phyloP scores from a whole-genome alignment of 2,329 filamentous ascomycete genomes.

The Colletotrichum spaethianum region DNA sequence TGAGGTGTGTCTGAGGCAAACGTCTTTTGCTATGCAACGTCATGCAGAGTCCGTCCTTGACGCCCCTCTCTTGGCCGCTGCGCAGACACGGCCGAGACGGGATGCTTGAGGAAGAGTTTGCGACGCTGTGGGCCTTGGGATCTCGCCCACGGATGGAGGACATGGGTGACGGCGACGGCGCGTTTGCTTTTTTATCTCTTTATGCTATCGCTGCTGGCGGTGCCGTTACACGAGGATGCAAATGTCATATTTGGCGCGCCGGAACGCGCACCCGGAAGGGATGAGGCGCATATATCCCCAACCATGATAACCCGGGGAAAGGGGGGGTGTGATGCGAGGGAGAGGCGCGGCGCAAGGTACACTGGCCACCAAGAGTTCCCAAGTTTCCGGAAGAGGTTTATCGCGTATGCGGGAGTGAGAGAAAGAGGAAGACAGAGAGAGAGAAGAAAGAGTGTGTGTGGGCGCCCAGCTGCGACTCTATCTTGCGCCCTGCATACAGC shows the following conservation, averaged over 20 bases:
- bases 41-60: background rate
- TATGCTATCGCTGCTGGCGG: background rate
- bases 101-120: background rate
- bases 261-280: conserved; percentile 2
- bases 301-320: conserved; percentile 24
- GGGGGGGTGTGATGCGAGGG: background rate
- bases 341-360: background rate
- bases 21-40: background rate
- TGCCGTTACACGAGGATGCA: background rate
- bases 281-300: conserved; percentile 13
- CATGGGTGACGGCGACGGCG: background rate
- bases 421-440: background rate
- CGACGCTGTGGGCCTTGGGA: background rate
- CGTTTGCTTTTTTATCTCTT: background rate
- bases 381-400: background rate
- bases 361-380: background rate
- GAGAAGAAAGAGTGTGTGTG: background rate
- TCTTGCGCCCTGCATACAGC: conserved; percentile 3
- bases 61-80: background rate
- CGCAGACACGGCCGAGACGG: background rate
- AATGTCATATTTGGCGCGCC: conserved; percentile 5
- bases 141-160: background rate
- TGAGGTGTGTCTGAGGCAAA: conserved; percentile 1
- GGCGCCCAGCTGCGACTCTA: background rate
- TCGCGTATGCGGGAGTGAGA: background rate